phyloP scores from a whole-genome alignment of 768 basidiomycete genomes.

The Leccinum arenicola region DNA sequence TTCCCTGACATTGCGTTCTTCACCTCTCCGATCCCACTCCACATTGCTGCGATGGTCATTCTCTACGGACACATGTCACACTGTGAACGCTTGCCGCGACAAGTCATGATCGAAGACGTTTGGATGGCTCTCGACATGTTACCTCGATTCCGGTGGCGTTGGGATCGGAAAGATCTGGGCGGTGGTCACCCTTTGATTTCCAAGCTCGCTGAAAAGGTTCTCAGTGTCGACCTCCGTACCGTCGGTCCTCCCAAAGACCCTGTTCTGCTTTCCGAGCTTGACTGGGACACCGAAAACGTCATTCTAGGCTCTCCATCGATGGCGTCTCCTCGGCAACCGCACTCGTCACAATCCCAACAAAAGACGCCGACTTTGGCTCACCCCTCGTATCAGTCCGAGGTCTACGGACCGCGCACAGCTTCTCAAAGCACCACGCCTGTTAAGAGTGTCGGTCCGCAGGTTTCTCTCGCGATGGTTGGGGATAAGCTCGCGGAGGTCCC shows the following conservation, averaged over 20 bases:
- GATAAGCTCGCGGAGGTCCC: constrained; percentile 63
- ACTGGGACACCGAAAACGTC: constrained; percentile 44
- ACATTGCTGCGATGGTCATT: constrained; percentile 90
- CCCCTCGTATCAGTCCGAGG: constrained; percentile 33
- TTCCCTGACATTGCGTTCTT: constrained; percentile 89
- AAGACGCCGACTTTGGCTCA: constrained; percentile 38
- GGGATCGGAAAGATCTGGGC: constrained; percentile 81
- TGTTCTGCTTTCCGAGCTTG: constrained; percentile 40
- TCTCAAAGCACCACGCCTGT: constrained; percentile 31
- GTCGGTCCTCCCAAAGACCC: constrained; percentile 42
- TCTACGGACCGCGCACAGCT: constrained; percentile 29
- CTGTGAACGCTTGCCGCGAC: constrained; percentile 60
- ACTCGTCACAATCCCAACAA: constrained; percentile 32
- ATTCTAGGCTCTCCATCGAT: constrained; percentile 27
- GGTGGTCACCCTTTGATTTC: constrained; percentile 84
- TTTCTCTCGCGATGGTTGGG: constrained; percentile 23
- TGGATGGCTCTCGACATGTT: constrained; percentile 88
- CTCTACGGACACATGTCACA: constrained; percentile 83
- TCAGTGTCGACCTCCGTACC: constrained; percentile 67
- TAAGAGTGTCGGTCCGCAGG: constrained; percentile 20
- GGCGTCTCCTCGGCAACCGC: constrained; percentile 25
- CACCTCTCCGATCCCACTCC: constrained; percentile 83
- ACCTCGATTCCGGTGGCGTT: constrained; percentile 87
- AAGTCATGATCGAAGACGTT: constrained; percentile 75
- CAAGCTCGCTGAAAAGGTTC: constrained; percentile 76